Conservation (phyloP, 129 eudicot genomes). For the Mikania micrantha region DNA sequence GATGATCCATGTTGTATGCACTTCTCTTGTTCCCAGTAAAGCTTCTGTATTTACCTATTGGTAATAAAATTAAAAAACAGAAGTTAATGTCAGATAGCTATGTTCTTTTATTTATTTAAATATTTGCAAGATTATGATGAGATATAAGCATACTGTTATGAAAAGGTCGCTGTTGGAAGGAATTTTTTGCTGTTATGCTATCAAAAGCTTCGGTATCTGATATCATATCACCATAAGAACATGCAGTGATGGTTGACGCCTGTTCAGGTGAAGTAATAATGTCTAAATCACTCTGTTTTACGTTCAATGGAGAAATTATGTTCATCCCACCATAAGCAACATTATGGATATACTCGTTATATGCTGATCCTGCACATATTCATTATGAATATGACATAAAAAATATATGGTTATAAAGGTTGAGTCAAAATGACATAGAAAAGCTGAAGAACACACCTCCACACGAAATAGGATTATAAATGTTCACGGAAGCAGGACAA, state of each 20-base stretch:
- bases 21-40: slow-evolving; percentile 17
- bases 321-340: slow-evolving; percentile 27
- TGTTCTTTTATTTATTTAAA: no score
- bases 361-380: slow-evolving; percentile 32
- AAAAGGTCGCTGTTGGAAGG: slow-evolving; percentile 17
- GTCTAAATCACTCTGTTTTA: slow-evolving; percentile 31
- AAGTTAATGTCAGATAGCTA: neutral
- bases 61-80: neutral
- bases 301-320: slow-evolving; percentile 18
- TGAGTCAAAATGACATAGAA: neutral
- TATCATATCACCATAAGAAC: slow-evolving; percentile 38
- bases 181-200: slow-evolving; percentile 18
- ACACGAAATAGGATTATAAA: slow-evolving; percentile 16
- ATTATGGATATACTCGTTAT: slow-evolving; percentile 14
- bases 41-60: slow-evolving; percentile 23
- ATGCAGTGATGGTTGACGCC: slow-evolving; percentile 41
- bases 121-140: neutral
- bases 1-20: slow-evolving; percentile 10
- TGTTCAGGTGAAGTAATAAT: slow-evolving; percentile 44
- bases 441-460: slow-evolving; percentile 27
- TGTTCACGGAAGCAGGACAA: neutral
- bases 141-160: slow-evolving; percentile 23
- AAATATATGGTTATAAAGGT: neutral
- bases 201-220: slow-evolving; percentile 40
- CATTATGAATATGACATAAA: slow-evolving; percentile 3